Evolutionary conservation across 2,329 filamentous ascomycete genomes (phyloP).

Genomic region (Ascochyta viciae-villosae): DNA sequence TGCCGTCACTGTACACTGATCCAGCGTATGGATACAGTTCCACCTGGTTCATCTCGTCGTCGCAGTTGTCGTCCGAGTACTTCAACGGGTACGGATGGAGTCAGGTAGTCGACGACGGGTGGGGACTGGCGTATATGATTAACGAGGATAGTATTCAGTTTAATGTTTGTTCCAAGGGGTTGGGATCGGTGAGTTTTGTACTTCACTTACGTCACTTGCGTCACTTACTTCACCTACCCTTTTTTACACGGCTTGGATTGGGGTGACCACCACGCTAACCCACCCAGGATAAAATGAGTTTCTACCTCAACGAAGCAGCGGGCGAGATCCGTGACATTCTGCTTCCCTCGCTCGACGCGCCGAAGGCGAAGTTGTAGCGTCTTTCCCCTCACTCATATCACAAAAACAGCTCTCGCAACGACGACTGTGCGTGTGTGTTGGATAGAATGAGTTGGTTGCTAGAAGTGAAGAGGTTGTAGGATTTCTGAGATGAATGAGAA

Average conservation of each 20-base stretch:
- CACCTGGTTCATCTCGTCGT: conserved; percentile 89
- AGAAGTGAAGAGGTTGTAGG: no score
- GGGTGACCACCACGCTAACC: conserved; percentile 22
- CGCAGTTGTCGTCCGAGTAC: conserved; percentile 92
- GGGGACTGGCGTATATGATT: conserved; percentile 99
- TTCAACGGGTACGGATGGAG: conserved; percentile 99
- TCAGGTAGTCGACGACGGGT: conserved; percentile 94
- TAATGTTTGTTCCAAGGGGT: conserved; percentile 93
- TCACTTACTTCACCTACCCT: no score
- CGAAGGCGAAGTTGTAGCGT: conserved; percentile 84
- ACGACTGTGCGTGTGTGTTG: no score
- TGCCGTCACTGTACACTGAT: conserved; percentile 86
- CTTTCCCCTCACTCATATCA: no score
- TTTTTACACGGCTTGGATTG: no score
- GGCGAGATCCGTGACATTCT: conserved; percentile 88
- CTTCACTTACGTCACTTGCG: not conserved
- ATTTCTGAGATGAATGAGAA: no score
- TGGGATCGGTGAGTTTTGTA: conserved; percentile 67
- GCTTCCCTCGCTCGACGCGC: conserved; percentile 75
- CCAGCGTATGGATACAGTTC: conserved; percentile 82
- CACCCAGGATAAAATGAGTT: conserved; percentile 79
- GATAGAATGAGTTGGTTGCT: no score
- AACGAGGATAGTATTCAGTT: conserved; percentile 99
- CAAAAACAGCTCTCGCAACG: no score
- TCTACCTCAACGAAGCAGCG: conserved; percentile 93